Base-by-base conservation (phyloP, 2,329 filamentous ascomycete species). In the Exophiala viscosa region DNA sequence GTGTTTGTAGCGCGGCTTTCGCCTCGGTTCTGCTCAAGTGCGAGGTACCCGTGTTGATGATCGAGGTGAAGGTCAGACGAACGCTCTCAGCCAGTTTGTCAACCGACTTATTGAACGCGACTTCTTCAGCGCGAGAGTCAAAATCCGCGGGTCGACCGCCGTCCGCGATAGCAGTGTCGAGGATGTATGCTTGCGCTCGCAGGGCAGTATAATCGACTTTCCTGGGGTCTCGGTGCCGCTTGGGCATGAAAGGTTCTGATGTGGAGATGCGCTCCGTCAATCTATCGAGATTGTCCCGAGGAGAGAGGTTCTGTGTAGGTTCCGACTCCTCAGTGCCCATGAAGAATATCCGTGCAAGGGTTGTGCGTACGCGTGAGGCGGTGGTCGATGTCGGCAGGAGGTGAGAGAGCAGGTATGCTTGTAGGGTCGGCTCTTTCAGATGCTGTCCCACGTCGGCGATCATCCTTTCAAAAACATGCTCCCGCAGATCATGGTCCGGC, bases 121-220 rank as follows among this genome's bases (percentile, higher is more conserved):
- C 42, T 78, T 73, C 59, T 42, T 67, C 62, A 43, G 67, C 64
- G 32, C 35, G 55, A 45, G 59, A 63, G 60, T 62, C 55, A 55
- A 70, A 47, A 35, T 58, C 51, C 1, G 47, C 42, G 17, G 62
- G 67, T 52, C 59, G 62, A 50, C 51, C 60, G 2, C 80, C 88
- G 52, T 85, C 81, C 54, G 89, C 88, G 46, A 96, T 76, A 13
- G 83, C 85, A 35, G 89, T 80, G 64, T 93, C 86, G 4, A 96
- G 78, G 15, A 95, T 78, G 2, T 78, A 71, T 3, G 88, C 74
- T 13, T 83, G 76, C 2, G 87, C 83, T 32, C 78, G 75, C 1
- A 96, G 78, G 49, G 84, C 76, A 13, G 76, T 73, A 68, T 88
- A 96, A 68, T 96, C 72, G 13, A 69, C 69, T 10, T 54, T 36